Percentiles rank a stretch among this genome's conserved stretches.
Conservation (phyloP, 192 early-diverging fungal genomes). For the Umbelopsis isabellina region DNA sequence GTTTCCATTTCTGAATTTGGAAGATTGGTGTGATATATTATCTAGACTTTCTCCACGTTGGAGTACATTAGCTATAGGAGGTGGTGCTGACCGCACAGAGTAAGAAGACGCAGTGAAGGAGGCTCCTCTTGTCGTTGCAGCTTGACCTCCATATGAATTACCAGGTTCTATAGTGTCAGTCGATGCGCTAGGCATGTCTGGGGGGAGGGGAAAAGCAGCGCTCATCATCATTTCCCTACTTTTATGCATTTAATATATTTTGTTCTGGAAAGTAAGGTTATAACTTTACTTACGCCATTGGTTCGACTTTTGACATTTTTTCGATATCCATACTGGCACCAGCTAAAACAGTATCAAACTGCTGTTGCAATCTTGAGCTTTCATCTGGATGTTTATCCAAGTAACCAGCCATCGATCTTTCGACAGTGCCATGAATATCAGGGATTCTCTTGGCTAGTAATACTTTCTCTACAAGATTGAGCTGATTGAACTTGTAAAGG, state of each 20-base stretch:
- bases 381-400: not conserved
- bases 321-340: slow-evolving; percentile 19
- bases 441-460: slow-evolving; percentile 44
- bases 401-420: not conserved
- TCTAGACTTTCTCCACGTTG: too few species aligned
- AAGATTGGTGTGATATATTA: too few species aligned
- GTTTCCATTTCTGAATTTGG: not conserved
- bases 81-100: too few species aligned
- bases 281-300: not conserved
- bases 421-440: slow-evolving; percentile 22
- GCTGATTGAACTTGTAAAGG: slow-evolving; percentile 29
- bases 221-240: too few species aligned
- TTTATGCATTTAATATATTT: not conserved
- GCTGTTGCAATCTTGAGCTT: not conserved
- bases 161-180: too few species aligned
- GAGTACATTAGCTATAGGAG: too few species aligned
- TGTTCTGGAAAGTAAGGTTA: slow-evolving; percentile 27
- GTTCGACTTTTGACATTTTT: not conserved
- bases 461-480: slow-evolving; percentile 48
- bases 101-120: too few species aligned
- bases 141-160: too few species aligned
- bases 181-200: too few species aligned
- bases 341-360: slow-evolving; percentile 32
- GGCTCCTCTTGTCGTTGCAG: too few species aligned
- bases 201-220: too few species aligned